These are phyloP conservation scores for Xylaria sp. DNA, from an alignment of 2,329 filamentous ascomycete species.

Conservation along the genomic window DNA sequence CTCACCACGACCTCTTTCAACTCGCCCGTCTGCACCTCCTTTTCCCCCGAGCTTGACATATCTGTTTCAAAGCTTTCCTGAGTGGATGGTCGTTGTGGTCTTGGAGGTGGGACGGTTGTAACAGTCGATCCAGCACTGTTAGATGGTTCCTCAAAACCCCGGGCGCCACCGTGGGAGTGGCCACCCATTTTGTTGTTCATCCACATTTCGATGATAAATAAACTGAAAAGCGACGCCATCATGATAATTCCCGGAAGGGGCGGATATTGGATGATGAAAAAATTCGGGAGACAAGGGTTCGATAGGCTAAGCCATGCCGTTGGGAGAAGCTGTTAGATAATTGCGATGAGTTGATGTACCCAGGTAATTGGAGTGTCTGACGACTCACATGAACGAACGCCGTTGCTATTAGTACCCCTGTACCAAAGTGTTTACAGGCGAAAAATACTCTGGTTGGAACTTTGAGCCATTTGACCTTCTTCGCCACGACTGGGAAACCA, in stretches of 20 bases:
- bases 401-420: constrained; percentile 77
- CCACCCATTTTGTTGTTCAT: constrained; percentile 69
- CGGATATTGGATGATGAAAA: constrained; percentile 69
- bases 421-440: constrained; percentile 74
- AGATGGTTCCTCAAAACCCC: constrained; percentile 52
- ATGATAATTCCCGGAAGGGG: constrained; percentile 73
- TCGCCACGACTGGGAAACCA: constrained; percentile 64
- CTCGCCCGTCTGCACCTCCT: constrained; percentile 51
- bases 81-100: constrained; percentile 49
- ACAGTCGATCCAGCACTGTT: constrained; percentile 10
- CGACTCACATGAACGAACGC: constrained; percentile 73
- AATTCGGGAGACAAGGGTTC: constrained; percentile 66
- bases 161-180: constrained; percentile 68
- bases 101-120: constrained; percentile 41
- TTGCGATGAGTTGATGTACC: not conserved
- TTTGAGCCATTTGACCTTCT: constrained; percentile 68
- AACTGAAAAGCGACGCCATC: constrained; percentile 69
- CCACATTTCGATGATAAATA: constrained; percentile 73
- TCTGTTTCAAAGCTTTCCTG: constrained; percentile 51
- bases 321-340: constrained; percentile 60
- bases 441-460: constrained; percentile 68
- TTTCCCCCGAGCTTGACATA: constrained; percentile 55
- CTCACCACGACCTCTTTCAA: constrained; percentile 46
- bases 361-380: not conserved
- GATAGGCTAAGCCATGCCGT: constrained; percentile 66